Evolutionary conservation across 2,329 filamentous ascomycete species (phyloP).

Genomic region (Lachnellula subtilissima): DNA sequence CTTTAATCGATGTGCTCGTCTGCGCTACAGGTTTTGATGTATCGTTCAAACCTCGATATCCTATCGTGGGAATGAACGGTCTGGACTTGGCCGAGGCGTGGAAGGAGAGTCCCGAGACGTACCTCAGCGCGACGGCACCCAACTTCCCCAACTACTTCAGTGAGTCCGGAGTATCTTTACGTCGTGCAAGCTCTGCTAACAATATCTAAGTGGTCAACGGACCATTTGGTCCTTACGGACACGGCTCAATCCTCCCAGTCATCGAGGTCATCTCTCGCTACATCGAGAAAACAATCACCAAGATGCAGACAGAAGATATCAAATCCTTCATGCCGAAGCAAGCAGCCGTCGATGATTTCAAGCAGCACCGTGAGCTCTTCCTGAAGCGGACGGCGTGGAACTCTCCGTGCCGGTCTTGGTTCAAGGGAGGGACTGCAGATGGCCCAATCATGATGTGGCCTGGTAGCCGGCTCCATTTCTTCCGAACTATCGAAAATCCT

Average conservation of each 20-base stretch:
- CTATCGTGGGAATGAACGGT: background rate
- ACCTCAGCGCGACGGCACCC: slow-evolving; percentile 9
- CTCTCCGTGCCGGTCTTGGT: background rate
- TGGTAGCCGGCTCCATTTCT: background rate
- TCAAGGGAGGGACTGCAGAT: background rate
- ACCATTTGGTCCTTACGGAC: background rate
- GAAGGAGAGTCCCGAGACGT: slow-evolving; percentile 2
- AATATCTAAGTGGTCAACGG: background rate
- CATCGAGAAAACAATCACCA: slow-evolving; percentile 1
- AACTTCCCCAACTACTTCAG: slow-evolving; percentile 6
- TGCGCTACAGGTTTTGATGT: slow-evolving; percentile 23
- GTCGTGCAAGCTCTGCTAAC: too few species aligned
- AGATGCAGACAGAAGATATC: slow-evolving; percentile 42
- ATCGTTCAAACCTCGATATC: background rate
- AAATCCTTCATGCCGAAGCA: slow-evolving; percentile 39
- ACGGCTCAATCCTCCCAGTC: background rate
- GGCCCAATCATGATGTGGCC: background rate
- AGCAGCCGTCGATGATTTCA: slow-evolving; percentile 36
- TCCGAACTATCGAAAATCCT: background rate
- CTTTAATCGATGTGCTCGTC: background rate
- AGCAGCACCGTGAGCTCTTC: slow-evolving; percentile 35
- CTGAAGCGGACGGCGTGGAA: background rate
- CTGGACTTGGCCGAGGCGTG: background rate
- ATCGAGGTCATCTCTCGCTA: background rate
- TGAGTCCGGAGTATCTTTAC: too few species aligned